Evolutionary conservation across 208 protist species (phyloP), one percentile per base, ranked within the genome.

Genomic region (Crithidia thermophila): DNA sequence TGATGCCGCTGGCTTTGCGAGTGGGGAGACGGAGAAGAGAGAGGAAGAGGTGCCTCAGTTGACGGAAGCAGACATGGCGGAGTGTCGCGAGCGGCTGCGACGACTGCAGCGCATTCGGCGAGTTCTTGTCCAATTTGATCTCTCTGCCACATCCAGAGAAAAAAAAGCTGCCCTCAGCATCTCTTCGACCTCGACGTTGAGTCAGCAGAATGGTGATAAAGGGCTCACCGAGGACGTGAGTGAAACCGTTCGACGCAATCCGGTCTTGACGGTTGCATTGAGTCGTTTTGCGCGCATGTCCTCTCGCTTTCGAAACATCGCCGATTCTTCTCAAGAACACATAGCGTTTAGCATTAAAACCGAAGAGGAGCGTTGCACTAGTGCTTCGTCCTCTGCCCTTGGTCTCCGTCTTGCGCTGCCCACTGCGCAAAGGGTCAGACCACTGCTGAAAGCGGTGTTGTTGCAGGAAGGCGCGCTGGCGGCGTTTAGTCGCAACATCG

Each of bases 401-500:
- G n/a, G n/a, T n/a, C n/a, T n/a, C n/a, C n/a, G n/a, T n/a, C n/a
- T n/a, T n/a, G n/a, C n/a, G n/a, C n/a, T n/a, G n/a, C n/a, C n/a
- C n/a, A n/a, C n/a, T n/a, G n/a, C n/a, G n/a, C n/a, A n/a, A n/a
- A n/a, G n/a, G n/a, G n/a, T n/a, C 46, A 64, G 52, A n/a, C 59
- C 50, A 7, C 30, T 72, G n/a, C 53, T 67, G 13, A 63, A 42
- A 16, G 75, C 61, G 7, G 79, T 85, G n/a, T 77, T 75, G 16
- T 68, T 88, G 45, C 55, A 75, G 0, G 79, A 88, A 33, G 75
- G 79, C 13, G 56, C 67, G 34, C 56, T 88, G 28, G 63, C 59
- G n/a, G 61, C 81, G 16, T 81, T 82, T 43, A 70, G 75, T 16
- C 75, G 63, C 34, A 88, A 88, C 39, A 71, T 81, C 16, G 67